Evolutionary conservation across 1,284 basidiomycete genomes (phyloP).

Genomic region (Singerocomus rubriflavus): DNA sequence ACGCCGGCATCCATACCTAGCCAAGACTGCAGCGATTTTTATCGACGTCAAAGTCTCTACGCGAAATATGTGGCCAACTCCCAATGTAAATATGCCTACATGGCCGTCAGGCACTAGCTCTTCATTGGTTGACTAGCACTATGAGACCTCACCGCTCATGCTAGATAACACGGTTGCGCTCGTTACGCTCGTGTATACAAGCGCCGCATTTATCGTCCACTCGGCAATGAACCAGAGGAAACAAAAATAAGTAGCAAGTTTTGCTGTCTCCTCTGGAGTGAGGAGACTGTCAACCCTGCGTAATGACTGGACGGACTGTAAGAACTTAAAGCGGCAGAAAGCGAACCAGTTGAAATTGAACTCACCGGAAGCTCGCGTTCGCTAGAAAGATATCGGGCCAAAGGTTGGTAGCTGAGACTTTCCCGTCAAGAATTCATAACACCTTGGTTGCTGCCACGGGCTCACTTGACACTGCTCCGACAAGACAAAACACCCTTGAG

Average conservation of each 20-base stretch:
- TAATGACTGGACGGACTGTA: slow-evolving; percentile 11
- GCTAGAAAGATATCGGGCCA: slow-evolving; percentile 16
- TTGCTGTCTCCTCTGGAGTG: slow-evolving; percentile 68
- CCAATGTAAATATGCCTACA: slow-evolving; percentile 93
- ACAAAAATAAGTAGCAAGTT: slow-evolving; percentile 76
- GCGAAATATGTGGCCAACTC: slow-evolving; percentile 77
- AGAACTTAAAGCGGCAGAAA: neutral
- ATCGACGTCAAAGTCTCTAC: slow-evolving; percentile 77
- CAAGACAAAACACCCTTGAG: slow-evolving; percentile 24
- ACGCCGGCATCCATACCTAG: slow-evolving; percentile 54
- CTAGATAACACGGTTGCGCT: slow-evolving; percentile 87
- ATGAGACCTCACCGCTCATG: slow-evolving; percentile 69
- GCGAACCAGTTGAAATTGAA: neutral
- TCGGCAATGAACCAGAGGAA: slow-evolving; percentile 91
- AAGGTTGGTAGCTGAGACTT: slow-evolving; percentile 25
- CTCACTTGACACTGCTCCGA: slow-evolving; percentile 16
- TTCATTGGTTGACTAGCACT: neutral
- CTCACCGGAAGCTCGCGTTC: slow-evolving; percentile 21
- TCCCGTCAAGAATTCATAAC: neutral
- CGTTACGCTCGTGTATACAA: slow-evolving; percentile 86
- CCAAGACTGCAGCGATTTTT: slow-evolving; percentile 80
- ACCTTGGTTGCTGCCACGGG: neutral
- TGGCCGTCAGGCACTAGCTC: slow-evolving; percentile 2
- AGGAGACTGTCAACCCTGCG: slow-evolving; percentile 42
- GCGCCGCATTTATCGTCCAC: slow-evolving; percentile 80